These are phyloP conservation scores for Trichoderma koningiopsis DNA, from an alignment of 2,329 filamentous ascomycete genomes.

Conservation along the genomic window DNA sequence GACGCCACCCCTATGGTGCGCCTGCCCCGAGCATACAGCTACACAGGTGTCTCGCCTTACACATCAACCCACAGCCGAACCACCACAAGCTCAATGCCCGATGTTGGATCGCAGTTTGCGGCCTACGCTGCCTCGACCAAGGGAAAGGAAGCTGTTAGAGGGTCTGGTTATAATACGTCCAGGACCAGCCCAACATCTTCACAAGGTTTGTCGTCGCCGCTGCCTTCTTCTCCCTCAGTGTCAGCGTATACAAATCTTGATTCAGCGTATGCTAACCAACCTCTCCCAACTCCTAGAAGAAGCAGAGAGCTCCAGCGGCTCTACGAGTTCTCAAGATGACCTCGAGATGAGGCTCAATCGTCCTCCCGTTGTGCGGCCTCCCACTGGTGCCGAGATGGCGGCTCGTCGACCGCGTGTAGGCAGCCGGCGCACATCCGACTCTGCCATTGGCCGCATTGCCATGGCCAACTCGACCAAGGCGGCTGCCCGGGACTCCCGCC, in stretches of 20 bases:
- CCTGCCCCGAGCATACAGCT: constrained; percentile 49
- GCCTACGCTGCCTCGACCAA: constrained; percentile 39
- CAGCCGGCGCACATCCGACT: constrained; percentile 36
- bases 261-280: constrained; percentile 17
- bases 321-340: constrained; percentile 45
- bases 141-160: constrained; percentile 47
- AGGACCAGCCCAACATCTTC: constrained; percentile 43
- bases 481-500: constrained; percentile 33
- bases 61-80: constrained; percentile 36
- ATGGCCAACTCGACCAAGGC: constrained; percentile 27
- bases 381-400: constrained; percentile 5
- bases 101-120: constrained; percentile 31
- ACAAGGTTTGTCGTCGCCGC: constrained; percentile 37
- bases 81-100: constrained; percentile 37
- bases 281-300: constrained; percentile 14
- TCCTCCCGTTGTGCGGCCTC: constrained; percentile 21
- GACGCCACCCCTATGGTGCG: constrained; percentile 44
- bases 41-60: constrained; percentile 42
- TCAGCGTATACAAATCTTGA: constrained; percentile 10
- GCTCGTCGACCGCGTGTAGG: constrained; percentile 35
- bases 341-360: constrained; percentile 42
- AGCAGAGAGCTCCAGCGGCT: constrained; percentile 42
- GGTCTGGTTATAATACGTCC: constrained; percentile 37
- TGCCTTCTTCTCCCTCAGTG: not conserved
- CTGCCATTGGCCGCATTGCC: constrained; percentile 32